Conservation (phyloP, 164 flowering plant species). For the Sedum album region DNA sequence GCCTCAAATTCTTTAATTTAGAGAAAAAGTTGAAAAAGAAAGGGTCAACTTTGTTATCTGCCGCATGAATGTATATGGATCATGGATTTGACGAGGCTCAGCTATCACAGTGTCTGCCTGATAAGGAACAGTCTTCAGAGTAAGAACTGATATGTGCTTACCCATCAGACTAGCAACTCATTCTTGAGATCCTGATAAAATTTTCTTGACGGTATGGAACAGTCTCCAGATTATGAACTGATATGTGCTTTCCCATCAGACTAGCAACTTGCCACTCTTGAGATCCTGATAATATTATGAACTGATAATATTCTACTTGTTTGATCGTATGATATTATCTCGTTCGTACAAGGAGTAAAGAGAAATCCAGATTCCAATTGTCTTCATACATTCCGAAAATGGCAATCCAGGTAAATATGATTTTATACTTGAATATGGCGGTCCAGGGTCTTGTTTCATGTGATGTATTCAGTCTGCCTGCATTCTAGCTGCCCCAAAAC, state of each 20-base stretch:
- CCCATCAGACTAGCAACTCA: no score
- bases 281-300: no score
- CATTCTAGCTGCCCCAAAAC: not conserved
- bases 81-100: not conserved
- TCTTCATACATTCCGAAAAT: no score
- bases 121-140: not conserved
- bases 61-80: not conserved
- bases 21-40: constrained; percentile 61
- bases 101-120: not conserved
- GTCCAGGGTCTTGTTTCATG: not conserved
- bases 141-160: no score
- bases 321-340: no score
- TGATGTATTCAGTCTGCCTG: not conserved
- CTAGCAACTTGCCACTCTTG: no score
- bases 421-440: not conserved
- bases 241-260: no score
- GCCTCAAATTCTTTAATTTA: constrained; percentile 71
- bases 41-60: constrained; percentile 34
- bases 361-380: not conserved
- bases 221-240: not conserved
- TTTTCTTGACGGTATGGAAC: not conserved
- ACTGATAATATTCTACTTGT: no score
- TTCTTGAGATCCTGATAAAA: no score
- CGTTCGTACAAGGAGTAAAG: no score
- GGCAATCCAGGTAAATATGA: not conserved